phyloP scores from a whole-genome alignment of 176 grass and related monocot species.

The Dactylis glomerata region DNA sequence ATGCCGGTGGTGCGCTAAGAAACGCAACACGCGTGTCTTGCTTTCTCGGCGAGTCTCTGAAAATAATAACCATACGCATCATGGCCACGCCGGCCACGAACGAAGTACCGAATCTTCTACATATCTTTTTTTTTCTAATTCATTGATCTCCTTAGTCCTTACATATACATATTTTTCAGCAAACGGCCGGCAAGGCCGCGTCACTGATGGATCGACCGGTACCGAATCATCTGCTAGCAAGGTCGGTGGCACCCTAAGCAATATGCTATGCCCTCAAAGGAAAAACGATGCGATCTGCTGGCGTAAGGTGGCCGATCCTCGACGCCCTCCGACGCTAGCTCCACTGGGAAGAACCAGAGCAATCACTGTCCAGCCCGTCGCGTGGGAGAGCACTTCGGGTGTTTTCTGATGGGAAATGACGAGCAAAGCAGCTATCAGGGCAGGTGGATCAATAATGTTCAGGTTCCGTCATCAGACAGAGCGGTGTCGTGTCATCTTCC shows the following conservation, averaged over 20 bases:
- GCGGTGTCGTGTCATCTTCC: constrained; percentile 40
- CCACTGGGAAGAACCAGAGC: background rate
- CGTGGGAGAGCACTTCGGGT: constrained; percentile 24
- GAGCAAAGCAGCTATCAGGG: background rate
- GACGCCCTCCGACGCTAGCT: background rate
- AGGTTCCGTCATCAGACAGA: background rate
- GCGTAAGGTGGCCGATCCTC: background rate
- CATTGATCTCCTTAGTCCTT: background rate
- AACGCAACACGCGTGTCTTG: background rate
- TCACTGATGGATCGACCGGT: background rate
- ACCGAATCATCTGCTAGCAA: background rate
- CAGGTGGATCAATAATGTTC: background rate
- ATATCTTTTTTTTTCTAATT: background rate
- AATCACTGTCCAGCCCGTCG: background rate
- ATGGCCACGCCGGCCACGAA: no score
- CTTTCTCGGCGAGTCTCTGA: background rate
- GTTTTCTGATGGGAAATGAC: constrained; percentile 22
- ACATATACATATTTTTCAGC: background rate
- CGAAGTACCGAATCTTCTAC: background rate
- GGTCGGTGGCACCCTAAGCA: background rate
- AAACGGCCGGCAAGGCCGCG: background rate
- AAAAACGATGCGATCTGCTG: background rate
- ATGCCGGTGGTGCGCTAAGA: background rate
- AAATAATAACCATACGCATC: background rate
- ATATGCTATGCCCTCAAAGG: background rate